Evolutionary conservation across 164 flowering plant genomes (phyloP), one percentile per base, ranked within the genome.

Genomic region (Malania oleifera): DNA sequence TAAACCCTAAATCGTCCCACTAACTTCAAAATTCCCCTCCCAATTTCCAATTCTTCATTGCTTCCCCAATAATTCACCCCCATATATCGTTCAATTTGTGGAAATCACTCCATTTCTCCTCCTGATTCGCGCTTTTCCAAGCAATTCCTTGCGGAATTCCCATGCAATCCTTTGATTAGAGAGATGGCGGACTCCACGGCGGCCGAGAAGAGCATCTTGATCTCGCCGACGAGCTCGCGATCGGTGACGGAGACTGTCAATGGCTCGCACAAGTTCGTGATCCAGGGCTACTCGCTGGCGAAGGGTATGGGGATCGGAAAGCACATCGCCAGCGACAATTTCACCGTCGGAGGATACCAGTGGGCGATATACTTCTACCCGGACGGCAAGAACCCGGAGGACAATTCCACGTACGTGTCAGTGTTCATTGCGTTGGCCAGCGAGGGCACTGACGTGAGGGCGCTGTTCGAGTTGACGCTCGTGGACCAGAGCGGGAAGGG

Each of bases 241-340:
- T 83, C 92, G 40, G 82, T 88, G 59, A 88, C 92, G 13, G 76
- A 75, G 65, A 77, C 85, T n/a, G 66, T 80, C 0, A 91, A 91
- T 58, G 95, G 98, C 2, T 86, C 98, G 14, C 98, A 91, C 77
- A 68, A 69, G 59, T 88, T 91, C 72, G 77, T 73, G 24, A 91
- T 91, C 45, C 78, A 86, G 62, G 98, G 96, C 0, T 91, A 86
- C 62, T 84, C 96, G 13, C 63, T 88, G 53, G 95, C 96, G 14
- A 91, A 91, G 47, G 98, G 98, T 35, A 80, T 88, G 84, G 96
- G 98, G 17, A 56, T 86, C 1, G 98, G 98, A 2, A 88, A 82
- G 60, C 88, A 86, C 77, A 83, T 91, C 27, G 91, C 96, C 35
- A 84, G 90, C 71, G 96, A 91, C 27, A 79, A 67, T 56, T 91